Evolutionary conservation across 768 basidiomycete species (phyloP), one percentile per base, ranked within the genome.

Genomic region (Tricholomella constricta): DNA sequence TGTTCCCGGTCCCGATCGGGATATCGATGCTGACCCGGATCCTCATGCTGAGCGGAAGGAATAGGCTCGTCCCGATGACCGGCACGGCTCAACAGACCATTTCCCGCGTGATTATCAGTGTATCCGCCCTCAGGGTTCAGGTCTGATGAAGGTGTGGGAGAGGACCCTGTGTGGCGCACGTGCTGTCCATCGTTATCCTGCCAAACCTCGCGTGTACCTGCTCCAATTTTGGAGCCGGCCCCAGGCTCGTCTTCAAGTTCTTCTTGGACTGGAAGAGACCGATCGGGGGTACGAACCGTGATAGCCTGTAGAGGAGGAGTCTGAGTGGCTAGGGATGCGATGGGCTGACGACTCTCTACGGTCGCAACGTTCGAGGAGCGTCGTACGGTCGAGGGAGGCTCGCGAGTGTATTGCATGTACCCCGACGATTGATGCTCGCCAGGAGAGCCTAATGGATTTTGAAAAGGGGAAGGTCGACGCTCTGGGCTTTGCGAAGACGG

Each of bases 261-360:
- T 64, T 90, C 88, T 65, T 91, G 88, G 2, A 89, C 79, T 17
- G 88, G 88, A 22, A 91, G 74, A 14, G 88, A 88, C 29, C 86
- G 77, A 65, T 89, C 88, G 1, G 88, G 83, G 19, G 83, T 82
- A 19, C 85, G 82, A 5, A 78, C 73, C 54, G 73, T 64, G 65
- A 79, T 74, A 9, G 75, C 65, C 61, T 83, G 84, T 48, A 78
- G 56, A 15, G 85, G 83, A 0, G 84, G 80, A 0, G 84, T 82
- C 58, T 83, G 81, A 37, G 72, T 80, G 23, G 75, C 69, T 52
- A 70, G 58, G 22, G 72, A 69, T 4, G 52, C 29, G 25, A 76
- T 73, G 68, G 63, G 69, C 37, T 64, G 65, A 26, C 65, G 69
- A 38, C 52, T 49, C 27, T 72, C 71, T 52, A 49, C 55, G 45